These are phyloP conservation scores for Neostapfia colusana DNA, from an alignment of 176 grass and related monocot species.

Conservation along the genomic window DNA sequence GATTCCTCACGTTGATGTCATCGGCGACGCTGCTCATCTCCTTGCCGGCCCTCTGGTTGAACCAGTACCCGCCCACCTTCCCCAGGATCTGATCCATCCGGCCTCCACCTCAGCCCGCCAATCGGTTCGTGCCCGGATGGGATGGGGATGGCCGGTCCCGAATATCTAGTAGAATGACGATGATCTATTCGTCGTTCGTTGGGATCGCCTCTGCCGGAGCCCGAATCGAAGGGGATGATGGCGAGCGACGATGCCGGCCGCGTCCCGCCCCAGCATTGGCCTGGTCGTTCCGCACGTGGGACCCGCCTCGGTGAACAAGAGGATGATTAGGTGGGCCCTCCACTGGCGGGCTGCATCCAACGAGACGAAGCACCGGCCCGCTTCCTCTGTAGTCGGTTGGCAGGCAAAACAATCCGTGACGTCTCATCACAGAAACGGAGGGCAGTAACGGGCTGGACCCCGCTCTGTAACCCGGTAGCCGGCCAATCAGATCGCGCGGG, in stretches of 20 bases:
- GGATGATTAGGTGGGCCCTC: too few species aligned
- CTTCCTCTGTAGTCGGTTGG: too few species aligned
- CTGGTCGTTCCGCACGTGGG: background rate
- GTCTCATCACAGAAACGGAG: too few species aligned
- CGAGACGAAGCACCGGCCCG: too few species aligned
- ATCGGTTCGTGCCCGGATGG: background rate
- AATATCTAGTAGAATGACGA: background rate
- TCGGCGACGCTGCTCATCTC: slow-evolving; percentile 66
- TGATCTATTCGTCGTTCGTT: background rate
- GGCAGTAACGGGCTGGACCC: too few species aligned
- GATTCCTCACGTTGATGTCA: slow-evolving; percentile 65
- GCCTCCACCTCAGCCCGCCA: background rate
- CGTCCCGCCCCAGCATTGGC: background rate
- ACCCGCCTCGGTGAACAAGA: background rate
- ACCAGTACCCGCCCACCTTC: slow-evolving; percentile 76
- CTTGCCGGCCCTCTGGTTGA: slow-evolving; percentile 72
- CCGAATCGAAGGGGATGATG: background rate
- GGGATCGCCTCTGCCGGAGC: background rate
- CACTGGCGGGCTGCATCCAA: too few species aligned
- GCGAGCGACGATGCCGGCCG: background rate
- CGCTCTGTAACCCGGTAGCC: too few species aligned
- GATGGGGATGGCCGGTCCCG: background rate
- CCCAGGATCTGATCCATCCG: slow-evolving; percentile 87
- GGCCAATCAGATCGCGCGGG: slow-evolving; percentile 42
- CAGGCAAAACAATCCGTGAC: too few species aligned